phyloP scores from a whole-genome alignment of 768 basidiomycete species.

The Porpolomopsis calyptriformis region DNA sequence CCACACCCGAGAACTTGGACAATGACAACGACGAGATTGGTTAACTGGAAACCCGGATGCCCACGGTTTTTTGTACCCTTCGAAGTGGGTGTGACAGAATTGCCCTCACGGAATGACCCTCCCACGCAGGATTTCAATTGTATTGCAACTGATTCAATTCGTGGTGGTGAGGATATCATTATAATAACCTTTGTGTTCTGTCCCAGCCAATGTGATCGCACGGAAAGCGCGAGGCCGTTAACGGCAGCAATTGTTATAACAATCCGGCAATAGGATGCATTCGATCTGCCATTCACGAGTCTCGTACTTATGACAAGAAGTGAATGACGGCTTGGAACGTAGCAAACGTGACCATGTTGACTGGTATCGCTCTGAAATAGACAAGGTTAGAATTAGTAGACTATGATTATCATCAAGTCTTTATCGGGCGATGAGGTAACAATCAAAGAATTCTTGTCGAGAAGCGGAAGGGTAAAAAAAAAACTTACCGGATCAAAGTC shows the following conservation, averaged over 20 bases:
- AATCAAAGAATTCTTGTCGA: not conserved
- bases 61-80: too few relatives aligned
- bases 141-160: too few relatives aligned
- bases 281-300: not conserved
- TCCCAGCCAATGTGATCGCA: too few relatives aligned
- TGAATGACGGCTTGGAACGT: slow-evolving; percentile 57
- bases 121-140: too few relatives aligned
- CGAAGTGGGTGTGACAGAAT: too few relatives aligned
- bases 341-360: slow-evolving; percentile 77
- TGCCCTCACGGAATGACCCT: too few relatives aligned
- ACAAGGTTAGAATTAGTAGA: not conserved
- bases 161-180: too few relatives aligned
- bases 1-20: slow-evolving; percentile 18
- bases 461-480: slow-evolving; percentile 7
- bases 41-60: not conserved
- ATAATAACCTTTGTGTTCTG: too few relatives aligned
- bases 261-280: too few relatives aligned
- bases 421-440: not conserved
- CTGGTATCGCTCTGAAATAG: slow-evolving; percentile 55
- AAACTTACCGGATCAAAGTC: slow-evolving; percentile 67
- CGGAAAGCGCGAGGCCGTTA: too few relatives aligned
- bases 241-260: too few relatives aligned
- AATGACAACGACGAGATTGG: slow-evolving; percentile 13
- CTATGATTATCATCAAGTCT: slow-evolving; percentile 1
- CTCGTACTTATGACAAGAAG: slow-evolving; percentile 13